Percentiles rank a stretch among this genome's conserved stretches.
Evolutionary conservation across 345 rosid species (phyloP).

Genomic region (Linum usitatissimum): DNA sequence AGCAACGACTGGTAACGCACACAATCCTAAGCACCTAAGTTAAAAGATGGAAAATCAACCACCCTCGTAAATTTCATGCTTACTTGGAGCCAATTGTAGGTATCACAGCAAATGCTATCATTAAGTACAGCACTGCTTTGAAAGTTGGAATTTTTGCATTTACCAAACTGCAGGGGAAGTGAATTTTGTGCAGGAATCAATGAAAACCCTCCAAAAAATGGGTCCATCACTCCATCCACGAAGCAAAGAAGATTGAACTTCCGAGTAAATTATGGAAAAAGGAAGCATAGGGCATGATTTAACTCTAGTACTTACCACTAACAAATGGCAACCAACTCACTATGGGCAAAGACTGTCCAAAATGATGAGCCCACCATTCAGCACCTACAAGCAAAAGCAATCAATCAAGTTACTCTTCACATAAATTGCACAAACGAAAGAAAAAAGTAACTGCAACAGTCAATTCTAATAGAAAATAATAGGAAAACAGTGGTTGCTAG

Average conservation of each 20-base stretch:
- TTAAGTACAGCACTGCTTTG: constrained; percentile 42
- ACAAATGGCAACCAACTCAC: constrained; percentile 73
- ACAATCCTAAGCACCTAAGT: background rate
- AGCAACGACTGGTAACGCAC: background rate
- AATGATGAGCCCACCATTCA: constrained; percentile 79
- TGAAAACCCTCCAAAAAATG: background rate
- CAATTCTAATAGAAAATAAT: too few relatives aligned
- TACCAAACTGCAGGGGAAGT: background rate
- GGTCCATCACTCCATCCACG: background rate
- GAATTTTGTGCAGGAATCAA: background rate
- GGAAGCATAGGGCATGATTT: background rate
- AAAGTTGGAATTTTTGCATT: constrained; percentile 49
- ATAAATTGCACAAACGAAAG: constrained; percentile 2
- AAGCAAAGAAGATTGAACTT: background rate
- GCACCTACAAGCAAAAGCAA: constrained; percentile 45
- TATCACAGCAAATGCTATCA: constrained; percentile 63
- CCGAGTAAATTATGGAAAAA: background rate
- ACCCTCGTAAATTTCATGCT: constrained; percentile 17
- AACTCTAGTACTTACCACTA: constrained; percentile 38
- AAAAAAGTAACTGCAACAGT: background rate
- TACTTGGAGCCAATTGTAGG: constrained; percentile 82
- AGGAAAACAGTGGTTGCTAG: background rate
- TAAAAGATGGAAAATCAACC: too few relatives aligned
- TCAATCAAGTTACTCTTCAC: constrained; percentile 3
- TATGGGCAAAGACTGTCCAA: constrained; percentile 57